A percentile compares a stretch with the other conserved stretches of the same genome.
Conservation (phyloP, 2,329 filamentous ascomycete species). For the Teratosphaeria zuluensis region DNA sequence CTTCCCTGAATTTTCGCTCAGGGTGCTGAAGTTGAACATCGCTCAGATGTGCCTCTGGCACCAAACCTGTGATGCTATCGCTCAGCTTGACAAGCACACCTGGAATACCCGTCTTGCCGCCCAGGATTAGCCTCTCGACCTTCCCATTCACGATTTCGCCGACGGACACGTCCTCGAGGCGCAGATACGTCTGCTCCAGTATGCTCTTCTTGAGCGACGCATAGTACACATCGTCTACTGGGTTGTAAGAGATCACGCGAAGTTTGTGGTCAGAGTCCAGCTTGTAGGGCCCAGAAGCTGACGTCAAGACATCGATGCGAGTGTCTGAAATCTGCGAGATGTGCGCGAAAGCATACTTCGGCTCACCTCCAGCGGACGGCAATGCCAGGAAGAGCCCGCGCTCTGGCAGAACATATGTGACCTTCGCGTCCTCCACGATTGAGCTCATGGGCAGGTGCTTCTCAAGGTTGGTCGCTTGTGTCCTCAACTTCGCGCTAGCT, state of each 20-base stretch:
- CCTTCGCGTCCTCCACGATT: conserved; percentile 65
- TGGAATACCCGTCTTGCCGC: conserved; percentile 66
- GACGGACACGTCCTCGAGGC: conserved; percentile 80
- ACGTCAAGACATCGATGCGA: conserved; percentile 74
- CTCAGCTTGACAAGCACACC: conserved; percentile 76
- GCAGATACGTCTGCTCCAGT: conserved; percentile 77
- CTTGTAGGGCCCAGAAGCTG: conserved; percentile 68
- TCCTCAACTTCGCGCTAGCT: conserved; percentile 17
- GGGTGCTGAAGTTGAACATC: conserved; percentile 83
- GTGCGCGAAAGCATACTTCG: conserved; percentile 62
- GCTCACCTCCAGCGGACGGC: conserved; percentile 23
- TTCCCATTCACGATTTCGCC: conserved; percentile 73
- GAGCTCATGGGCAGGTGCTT: conserved; percentile 61
- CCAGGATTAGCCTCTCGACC: conserved; percentile 73
- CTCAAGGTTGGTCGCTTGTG: conserved; percentile 19
- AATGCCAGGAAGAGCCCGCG: conserved; percentile 75
- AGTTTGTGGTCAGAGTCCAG: conserved; percentile 68
- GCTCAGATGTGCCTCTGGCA: conserved; percentile 78
- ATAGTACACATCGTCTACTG: conserved; percentile 75
- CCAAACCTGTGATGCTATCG: conserved; percentile 80
- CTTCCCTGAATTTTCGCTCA: conserved; percentile 90
- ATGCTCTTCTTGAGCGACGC: conserved; percentile 74
- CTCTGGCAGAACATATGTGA: conserved; percentile 68
- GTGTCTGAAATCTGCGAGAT: conserved; percentile 87
- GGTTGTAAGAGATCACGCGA: conserved; percentile 76